Conservation (phyloP, 192 early-diverging fungal genomes). For the Podila epigama region DNA sequence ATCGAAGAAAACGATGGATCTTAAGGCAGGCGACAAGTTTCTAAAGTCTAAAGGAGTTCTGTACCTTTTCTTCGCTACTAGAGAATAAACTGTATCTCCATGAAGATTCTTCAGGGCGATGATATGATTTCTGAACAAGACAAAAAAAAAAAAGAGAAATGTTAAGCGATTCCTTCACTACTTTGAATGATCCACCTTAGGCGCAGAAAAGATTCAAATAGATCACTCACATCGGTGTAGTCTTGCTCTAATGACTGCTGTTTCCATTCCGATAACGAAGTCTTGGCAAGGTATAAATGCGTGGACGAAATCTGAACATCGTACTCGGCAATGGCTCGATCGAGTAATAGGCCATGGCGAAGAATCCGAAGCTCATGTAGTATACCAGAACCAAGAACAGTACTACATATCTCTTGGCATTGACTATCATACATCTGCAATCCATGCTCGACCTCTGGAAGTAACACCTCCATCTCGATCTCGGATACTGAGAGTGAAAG, state of each 20-base stretch:
- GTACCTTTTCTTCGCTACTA: not conserved
- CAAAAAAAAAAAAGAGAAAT: slow-evolving; percentile 3
- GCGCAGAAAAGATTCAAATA: no score
- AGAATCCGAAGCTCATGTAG: slow-evolving; percentile 50
- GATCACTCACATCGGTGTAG: slow-evolving; percentile 45
- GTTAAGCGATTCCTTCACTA: not conserved
- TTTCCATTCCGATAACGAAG: slow-evolving; percentile 54
- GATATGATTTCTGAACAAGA: slow-evolving; percentile 3
- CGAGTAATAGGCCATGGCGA: slow-evolving; percentile 29
- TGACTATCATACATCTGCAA: slow-evolving; percentile 2
- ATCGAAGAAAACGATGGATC: no score
- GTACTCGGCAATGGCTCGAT: slow-evolving; percentile 51
- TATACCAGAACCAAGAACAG: slow-evolving; percentile 50
- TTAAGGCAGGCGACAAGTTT: no score
- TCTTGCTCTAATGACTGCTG: slow-evolving; percentile 49
- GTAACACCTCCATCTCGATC: slow-evolving; percentile 19
- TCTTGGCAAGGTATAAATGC: slow-evolving; percentile 36
- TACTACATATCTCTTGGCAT: slow-evolving; percentile 6
- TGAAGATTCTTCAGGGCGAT: slow-evolving; percentile 29
- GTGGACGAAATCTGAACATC: slow-evolving; percentile 57
- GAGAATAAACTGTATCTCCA: slow-evolving; percentile 30
- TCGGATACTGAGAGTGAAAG: slow-evolving; percentile 46
- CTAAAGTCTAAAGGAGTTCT: not conserved
- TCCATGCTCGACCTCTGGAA: slow-evolving; percentile 33
- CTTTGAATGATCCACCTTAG: not conserved